Evolutionary conservation across 805 yeast species (phyloP).

Genomic region (Grigorovia humatica): DNA sequence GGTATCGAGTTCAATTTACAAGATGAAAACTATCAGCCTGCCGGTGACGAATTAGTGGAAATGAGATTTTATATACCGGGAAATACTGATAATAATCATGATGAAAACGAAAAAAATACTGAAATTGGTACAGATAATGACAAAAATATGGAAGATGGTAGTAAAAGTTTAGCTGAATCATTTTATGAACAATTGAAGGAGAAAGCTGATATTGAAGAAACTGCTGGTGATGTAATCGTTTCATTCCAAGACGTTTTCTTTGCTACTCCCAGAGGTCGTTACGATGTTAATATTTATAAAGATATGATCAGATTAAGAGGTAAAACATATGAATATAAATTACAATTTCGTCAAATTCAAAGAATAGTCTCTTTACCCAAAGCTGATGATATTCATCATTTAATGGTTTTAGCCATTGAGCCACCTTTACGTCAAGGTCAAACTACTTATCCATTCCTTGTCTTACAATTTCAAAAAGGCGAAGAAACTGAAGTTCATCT

Average conservation of each 20-base stretch:
- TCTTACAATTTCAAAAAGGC: slow-evolving; percentile 78
- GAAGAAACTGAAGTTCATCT: slow-evolving; percentile 88
- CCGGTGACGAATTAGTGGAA: slow-evolving; percentile 95
- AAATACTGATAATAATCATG: slow-evolving; percentile 34
- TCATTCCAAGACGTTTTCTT: slow-evolving; percentile 85
- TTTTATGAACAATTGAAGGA: slow-evolving; percentile 89
- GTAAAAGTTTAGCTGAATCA: slow-evolving; percentile 62
- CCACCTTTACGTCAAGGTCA: slow-evolving; percentile 98
- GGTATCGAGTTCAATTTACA: slow-evolving; percentile 72
- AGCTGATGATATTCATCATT: slow-evolving; percentile 85
- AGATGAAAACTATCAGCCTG: slow-evolving; percentile 44
- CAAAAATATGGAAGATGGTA: slow-evolving; percentile 13
- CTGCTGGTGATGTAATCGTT: slow-evolving; percentile 88
- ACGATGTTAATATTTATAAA: slow-evolving; percentile 89
- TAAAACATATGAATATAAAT: slow-evolving; percentile 93
- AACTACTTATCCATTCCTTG: slow-evolving; percentile 87
- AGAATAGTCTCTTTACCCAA: slow-evolving; percentile 87
- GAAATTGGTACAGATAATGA: slow-evolving; percentile 19
- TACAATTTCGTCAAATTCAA: slow-evolving; percentile 82
- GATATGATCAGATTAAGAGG: slow-evolving; percentile 86
- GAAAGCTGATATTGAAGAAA: slow-evolving; percentile 88
- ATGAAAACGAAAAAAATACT: slow-evolving; percentile 17
- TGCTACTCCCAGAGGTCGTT: slow-evolving; percentile 97
- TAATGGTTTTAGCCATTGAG: slow-evolving; percentile 81
- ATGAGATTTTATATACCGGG: slow-evolving; percentile 92